Base-by-base conservation (phyloP, 306 rosid species). In the Quercus agrifolia region DNA sequence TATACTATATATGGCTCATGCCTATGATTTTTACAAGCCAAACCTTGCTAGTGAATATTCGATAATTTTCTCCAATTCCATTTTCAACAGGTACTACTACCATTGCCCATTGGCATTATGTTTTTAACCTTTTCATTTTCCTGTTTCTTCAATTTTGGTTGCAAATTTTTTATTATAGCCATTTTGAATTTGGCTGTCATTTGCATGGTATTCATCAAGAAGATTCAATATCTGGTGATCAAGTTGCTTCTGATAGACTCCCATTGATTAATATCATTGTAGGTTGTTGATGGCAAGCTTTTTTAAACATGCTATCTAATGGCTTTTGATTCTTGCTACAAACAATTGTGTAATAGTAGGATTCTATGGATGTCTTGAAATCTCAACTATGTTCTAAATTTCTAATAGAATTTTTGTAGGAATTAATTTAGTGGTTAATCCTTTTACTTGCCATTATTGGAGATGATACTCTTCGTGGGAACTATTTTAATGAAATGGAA, bases 261-360 rank as follows among this genome's bases (percentile, higher is more conserved):
- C 44, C 25, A 18, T 80, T 56, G 41, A 31, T 19, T 70, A 30
- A 28, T 67, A 51, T 76, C 77, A 77, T 58, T 84, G 74, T 81
- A 93, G 99, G 98, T 95, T 76, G 99, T 95, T 18, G 99, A 91
- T 71, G 99, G 99, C 59, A 95, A 95, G 71, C 99, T 95, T 81
- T 95, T 96, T 58, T 98, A 95, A 81, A 93, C 99, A 66, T 95
- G 99, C 79, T 95, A 95, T 83, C 92, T 95, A 61, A 84, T 89
- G 93, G 98, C 99, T 63, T 86, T 95, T 73, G 99, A 95, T 89
- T 85, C 94, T 81, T 93, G 99, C 90, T 95, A 91, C 78, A 91
- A 89, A 77, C 85, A 89, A 78, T 78, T 93, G 23, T 85, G 89
- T 78, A 85, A 86, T 69, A 90, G 46, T 41, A 41, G 46, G 46